phyloP scores from a whole-genome alignment of 208 protist species.

The Trypanosoma brucei region DNA sequence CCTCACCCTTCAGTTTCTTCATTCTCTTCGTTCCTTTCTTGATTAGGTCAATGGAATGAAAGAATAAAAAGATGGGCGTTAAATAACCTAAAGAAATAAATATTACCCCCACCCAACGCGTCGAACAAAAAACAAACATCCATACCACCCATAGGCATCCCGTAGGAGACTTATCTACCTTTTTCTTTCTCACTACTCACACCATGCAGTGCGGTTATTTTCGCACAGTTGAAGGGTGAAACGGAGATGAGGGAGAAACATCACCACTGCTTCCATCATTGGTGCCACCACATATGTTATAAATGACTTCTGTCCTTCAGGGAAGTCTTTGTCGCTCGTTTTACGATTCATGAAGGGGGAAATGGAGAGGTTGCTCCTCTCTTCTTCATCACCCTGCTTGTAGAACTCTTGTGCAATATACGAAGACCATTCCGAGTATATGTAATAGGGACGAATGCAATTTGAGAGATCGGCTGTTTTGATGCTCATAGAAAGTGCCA shows the following conservation, averaged over 20 bases:
- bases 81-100: too few species aligned
- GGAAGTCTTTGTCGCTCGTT: slow-evolving; percentile 75
- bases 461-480: slow-evolving; percentile 95
- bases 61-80: too few species aligned
- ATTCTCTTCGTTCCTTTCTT: too few species aligned
- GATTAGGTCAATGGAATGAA: too few species aligned
- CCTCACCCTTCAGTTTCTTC: too few species aligned
- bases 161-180: too few species aligned
- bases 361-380: slow-evolving; percentile 61
- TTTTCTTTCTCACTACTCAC: slow-evolving; percentile 1
- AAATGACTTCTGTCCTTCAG: slow-evolving; percentile 88
- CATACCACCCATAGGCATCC: too few species aligned
- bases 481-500: slow-evolving; percentile 90
- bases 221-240: slow-evolving; percentile 75
- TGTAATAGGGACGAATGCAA: slow-evolving; percentile 78
- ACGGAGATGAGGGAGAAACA: slow-evolving; percentile 73
- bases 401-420: slow-evolving; percentile 92
- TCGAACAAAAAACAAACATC: too few species aligned
- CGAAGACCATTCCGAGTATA: slow-evolving; percentile 89
- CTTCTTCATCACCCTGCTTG: slow-evolving; percentile 90
- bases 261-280: slow-evolving; percentile 82
- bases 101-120: too few species aligned
- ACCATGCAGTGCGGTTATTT: slow-evolving; percentile 86
- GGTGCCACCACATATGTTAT: slow-evolving; percentile 91
- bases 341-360: slow-evolving; percentile 92